phyloP scores from a whole-genome alignment of 495 filamentous ascomycete genomes.

The Penicillium maclennaniae region DNA sequence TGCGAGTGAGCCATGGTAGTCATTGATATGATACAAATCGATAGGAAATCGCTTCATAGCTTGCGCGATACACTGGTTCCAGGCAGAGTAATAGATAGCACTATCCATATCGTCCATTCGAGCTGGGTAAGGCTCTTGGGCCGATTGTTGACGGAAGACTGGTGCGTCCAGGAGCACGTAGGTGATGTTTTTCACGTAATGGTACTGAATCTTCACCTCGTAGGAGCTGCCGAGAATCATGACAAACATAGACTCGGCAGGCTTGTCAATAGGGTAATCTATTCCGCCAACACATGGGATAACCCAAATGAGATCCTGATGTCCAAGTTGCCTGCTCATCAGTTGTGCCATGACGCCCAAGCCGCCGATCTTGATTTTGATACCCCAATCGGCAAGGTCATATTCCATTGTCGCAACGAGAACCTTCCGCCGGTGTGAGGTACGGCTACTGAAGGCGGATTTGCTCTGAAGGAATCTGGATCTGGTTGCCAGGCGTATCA shows the following conservation, averaged over 20 bases:
- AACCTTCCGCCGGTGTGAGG: slow-evolving; percentile 48
- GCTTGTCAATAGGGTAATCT: slow-evolving; percentile 59
- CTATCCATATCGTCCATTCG: slow-evolving; percentile 73
- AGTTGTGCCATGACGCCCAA: slow-evolving; percentile 67
- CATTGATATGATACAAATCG: slow-evolving; percentile 77
- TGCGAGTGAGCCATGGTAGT: slow-evolving; percentile 73
- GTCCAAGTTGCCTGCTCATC: slow-evolving; percentile 65
- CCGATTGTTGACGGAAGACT: slow-evolving; percentile 66
- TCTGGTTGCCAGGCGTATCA: slow-evolving; percentile 37
- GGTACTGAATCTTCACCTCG: slow-evolving; percentile 63
- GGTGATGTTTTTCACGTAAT: slow-evolving; percentile 63
- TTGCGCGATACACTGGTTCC: slow-evolving; percentile 69
- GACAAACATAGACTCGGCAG: slow-evolving; percentile 60
- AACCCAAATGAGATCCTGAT: slow-evolving; percentile 72
- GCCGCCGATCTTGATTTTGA: slow-evolving; percentile 73
- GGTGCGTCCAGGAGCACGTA: slow-evolving; percentile 69
- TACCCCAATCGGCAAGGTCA: slow-evolving; percentile 67
- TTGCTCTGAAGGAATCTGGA: slow-evolving; percentile 45
- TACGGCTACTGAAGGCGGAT: slow-evolving; percentile 42
- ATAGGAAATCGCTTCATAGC: slow-evolving; percentile 57
- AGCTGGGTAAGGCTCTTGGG: slow-evolving; percentile 63
- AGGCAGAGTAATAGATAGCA: slow-evolving; percentile 70
- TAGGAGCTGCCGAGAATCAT: slow-evolving; percentile 63
- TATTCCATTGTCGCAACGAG: slow-evolving; percentile 72
- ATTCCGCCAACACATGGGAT: slow-evolving; percentile 69